phyloP scores from a whole-genome alignment of 202 grass and related monocot genomes.

The Schoenoplectus triqueter region DNA sequence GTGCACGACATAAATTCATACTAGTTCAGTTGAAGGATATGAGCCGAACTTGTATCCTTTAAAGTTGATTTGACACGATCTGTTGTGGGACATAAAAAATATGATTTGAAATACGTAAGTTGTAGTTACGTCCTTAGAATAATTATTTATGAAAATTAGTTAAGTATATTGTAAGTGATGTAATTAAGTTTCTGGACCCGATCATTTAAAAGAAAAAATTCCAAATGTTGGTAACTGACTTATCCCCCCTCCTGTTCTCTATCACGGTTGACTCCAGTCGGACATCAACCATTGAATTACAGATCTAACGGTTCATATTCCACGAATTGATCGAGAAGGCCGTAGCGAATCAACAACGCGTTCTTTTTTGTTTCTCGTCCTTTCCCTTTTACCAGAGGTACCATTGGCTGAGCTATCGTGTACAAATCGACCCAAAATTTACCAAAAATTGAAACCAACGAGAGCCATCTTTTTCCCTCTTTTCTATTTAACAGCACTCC shows the following conservation, averaged over 20 bases:
- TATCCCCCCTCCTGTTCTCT: neutral
- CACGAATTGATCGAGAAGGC: neutral
- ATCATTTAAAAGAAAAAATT: too few relatives aligned
- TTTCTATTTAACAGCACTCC: slow-evolving; percentile 24
- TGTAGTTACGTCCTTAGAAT: too few relatives aligned
- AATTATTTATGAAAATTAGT: too few relatives aligned
- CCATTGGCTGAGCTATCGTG: slow-evolving; percentile 27
- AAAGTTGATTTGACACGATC: too few relatives aligned
- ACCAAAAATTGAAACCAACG: slow-evolving; percentile 24
- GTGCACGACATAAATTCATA: too few relatives aligned
- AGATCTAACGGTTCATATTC: slow-evolving; percentile 2
- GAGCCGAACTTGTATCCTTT: too few relatives aligned
- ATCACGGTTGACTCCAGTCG: neutral
- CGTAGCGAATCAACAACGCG: neutral
- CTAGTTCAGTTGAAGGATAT: too few relatives aligned
- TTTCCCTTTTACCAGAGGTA: neutral
- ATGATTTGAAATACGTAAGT: too few relatives aligned
- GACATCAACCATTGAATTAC: neutral
- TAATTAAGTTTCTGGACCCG: too few relatives aligned
- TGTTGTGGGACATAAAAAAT: too few relatives aligned
- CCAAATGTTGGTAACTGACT: too few relatives aligned
- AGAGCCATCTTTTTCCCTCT: neutral
- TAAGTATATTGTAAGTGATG: too few relatives aligned
- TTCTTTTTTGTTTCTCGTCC: neutral
- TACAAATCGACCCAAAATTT: slow-evolving; percentile 15